phyloP scores from a whole-genome alignment of 2,329 filamentous ascomycete species.

The Apiospora sp. region DNA sequence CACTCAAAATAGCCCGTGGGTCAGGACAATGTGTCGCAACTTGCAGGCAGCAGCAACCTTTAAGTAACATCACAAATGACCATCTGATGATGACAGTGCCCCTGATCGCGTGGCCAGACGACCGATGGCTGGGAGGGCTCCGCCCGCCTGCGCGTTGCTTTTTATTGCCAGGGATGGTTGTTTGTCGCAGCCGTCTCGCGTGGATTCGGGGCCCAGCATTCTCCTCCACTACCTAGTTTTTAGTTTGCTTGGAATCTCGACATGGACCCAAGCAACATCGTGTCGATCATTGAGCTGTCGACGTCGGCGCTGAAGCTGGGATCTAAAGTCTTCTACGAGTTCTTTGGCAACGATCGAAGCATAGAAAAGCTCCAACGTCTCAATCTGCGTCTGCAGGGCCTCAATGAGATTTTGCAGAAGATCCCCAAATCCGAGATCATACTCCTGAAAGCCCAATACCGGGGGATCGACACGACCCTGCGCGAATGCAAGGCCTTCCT shows the following conservation, averaged over 20 bases:
- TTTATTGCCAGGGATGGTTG: neutral
- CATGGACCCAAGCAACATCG: conserved; percentile 35
- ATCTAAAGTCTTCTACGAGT: conserved; percentile 33
- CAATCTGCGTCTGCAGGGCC: conserved; percentile 34
- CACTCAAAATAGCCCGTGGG: neutral
- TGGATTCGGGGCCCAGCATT: neutral
- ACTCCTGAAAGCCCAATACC: conserved; percentile 28
- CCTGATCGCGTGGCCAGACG: neutral
- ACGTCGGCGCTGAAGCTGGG: conserved; percentile 34
- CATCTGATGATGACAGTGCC: neutral
- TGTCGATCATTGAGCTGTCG: conserved; percentile 35
- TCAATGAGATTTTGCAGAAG: conserved; percentile 31
- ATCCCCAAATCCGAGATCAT: conserved; percentile 28
- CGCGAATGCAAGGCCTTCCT: conserved; percentile 37
- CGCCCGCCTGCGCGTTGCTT: neutral
- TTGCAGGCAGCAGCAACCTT: neutral
- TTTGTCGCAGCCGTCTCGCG: neutral
- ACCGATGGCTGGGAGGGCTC: neutral
- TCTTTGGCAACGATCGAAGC: conserved; percentile 32
- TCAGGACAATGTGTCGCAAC: neutral
- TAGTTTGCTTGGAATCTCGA: conserved; percentile 16
- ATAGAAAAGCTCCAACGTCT: conserved; percentile 34
- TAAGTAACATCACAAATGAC: neutral
- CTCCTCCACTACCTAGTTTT: neutral
- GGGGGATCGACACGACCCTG: conserved; percentile 32